phyloP scores from a whole-genome alignment of 2,329 filamentous ascomycete species.

The Diaporthe velutina region DNA sequence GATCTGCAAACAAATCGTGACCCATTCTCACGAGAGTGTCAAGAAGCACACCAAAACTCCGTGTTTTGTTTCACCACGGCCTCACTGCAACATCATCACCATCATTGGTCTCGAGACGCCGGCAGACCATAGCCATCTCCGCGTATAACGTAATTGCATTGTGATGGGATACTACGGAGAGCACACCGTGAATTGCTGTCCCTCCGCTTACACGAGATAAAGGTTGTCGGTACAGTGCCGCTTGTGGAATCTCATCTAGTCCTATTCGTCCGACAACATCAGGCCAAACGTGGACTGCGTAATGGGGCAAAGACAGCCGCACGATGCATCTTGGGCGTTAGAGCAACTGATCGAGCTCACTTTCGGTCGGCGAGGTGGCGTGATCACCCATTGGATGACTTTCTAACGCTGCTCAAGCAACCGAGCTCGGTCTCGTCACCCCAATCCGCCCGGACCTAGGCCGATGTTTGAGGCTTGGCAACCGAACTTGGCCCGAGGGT shows the following conservation, averaged over 20 bases:
- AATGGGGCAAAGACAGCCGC: slow-evolving; percentile 4
- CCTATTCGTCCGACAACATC: slow-evolving; percentile 11
- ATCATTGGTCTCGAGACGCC: background rate
- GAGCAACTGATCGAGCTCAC: background rate
- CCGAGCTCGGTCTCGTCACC: slow-evolving; percentile 20
- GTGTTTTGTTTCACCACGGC: slow-evolving; percentile 23
- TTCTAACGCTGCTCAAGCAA: slow-evolving; percentile 2
- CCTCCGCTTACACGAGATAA: background rate
- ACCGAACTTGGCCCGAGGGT: slow-evolving; percentile 27
- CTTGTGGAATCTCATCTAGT: background rate
- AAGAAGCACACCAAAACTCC: slow-evolving; percentile 8
- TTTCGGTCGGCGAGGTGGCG: background rate
- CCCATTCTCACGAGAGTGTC: slow-evolving; percentile 6
- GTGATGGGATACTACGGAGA: background rate
- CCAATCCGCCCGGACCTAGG: slow-evolving; percentile 8
- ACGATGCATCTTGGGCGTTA: slow-evolving; percentile 9
- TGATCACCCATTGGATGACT: slow-evolving; percentile 5
- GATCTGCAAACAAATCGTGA: slow-evolving; percentile 15
- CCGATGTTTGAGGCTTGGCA: slow-evolving; percentile 30
- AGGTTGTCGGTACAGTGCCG: background rate
- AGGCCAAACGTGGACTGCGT: slow-evolving; percentile 21
- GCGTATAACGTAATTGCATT: background rate
- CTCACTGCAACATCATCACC: background rate
- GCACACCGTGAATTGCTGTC: background rate
- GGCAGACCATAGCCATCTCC: background rate